Conservation (phyloP, 2,329 filamentous ascomycete genomes). For the Penicillium sp. region DNA sequence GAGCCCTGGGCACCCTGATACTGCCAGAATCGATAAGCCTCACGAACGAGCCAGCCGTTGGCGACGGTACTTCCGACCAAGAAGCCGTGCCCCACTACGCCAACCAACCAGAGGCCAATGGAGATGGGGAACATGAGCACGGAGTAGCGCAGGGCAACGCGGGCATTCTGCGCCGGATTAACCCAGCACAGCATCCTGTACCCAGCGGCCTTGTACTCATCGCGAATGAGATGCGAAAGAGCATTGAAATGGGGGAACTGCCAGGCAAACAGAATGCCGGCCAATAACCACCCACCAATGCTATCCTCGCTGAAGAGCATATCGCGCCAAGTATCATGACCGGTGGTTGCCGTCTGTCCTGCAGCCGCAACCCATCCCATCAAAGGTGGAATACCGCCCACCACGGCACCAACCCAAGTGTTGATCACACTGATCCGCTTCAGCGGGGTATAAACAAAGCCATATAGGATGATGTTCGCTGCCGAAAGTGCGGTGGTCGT, state of each 20-base stretch:
- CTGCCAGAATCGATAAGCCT: slow-evolving; percentile 81
- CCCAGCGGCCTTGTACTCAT: slow-evolving; percentile 77
- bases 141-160: slow-evolving; percentile 86
- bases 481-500: slow-evolving; percentile 85
- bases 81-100: slow-evolving; percentile 85
- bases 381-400: slow-evolving; percentile 89
- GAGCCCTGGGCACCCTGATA: slow-evolving; percentile 75
- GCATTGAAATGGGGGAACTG: slow-evolving; percentile 99
- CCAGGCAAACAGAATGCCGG: slow-evolving; percentile 85
- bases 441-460: slow-evolving; percentile 87
- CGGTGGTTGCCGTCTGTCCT: slow-evolving; percentile 75
- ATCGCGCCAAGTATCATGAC: slow-evolving; percentile 74
- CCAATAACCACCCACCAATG: slow-evolving; percentile 85
- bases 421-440: slow-evolving; percentile 86
- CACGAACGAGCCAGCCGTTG: slow-evolving; percentile 81
- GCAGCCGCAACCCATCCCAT: slow-evolving; percentile 99
- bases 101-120: slow-evolving; percentile 72
- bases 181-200: slow-evolving; percentile 80
- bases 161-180: slow-evolving; percentile 79
- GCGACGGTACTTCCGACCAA: slow-evolving; percentile 76
- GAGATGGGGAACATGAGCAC: slow-evolving; percentile 85
- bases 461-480: slow-evolving; percentile 85
- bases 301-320: slow-evolving; percentile 70
- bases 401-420: slow-evolving; percentile 91
- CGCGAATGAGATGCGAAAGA: slow-evolving; percentile 81